Conservation (phyloP, 1,284 basidiomycete species). For the Ganoderma boninense region DNA sequence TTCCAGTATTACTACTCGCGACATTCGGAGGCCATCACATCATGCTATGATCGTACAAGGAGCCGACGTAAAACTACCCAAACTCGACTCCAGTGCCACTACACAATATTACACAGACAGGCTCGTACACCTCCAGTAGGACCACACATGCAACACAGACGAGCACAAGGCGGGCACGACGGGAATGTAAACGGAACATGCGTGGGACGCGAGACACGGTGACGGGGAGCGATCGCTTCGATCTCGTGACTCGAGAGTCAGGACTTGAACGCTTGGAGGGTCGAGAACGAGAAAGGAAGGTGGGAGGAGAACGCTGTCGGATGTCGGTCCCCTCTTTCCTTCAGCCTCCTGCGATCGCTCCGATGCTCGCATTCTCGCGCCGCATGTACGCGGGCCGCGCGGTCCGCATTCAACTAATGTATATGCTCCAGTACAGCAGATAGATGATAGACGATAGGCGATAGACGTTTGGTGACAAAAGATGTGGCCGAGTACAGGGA, state of each 20-base stretch:
- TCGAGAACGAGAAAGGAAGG: background rate
- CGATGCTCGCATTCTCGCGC: background rate
- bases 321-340: background rate
- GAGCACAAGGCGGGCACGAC: background rate
- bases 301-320: background rate
- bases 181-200: background rate
- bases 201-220: background rate
- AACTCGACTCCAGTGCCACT: background rate
- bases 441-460: constrained; percentile 28
- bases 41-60: background rate
- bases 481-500: background rate
- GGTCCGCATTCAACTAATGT: constrained; percentile 32
- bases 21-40: background rate
- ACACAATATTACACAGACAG: background rate
- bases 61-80: background rate
- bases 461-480: constrained; percentile 9
- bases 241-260: background rate
- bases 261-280: background rate
- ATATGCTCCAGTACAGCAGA: constrained; percentile 33
- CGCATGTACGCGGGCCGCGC: constrained; percentile 5
- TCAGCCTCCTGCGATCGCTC: constrained; percentile 3
- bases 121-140: background rate
- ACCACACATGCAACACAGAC: background rate
- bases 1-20: no score
- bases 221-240: background rate